A percentile compares a stretch with the other conserved stretches of the same genome.
These are phyloP conservation scores for Psilocybe azurescens DNA, from an alignment of 768 basidiomycete genomes.

Conservation along the genomic window DNA sequence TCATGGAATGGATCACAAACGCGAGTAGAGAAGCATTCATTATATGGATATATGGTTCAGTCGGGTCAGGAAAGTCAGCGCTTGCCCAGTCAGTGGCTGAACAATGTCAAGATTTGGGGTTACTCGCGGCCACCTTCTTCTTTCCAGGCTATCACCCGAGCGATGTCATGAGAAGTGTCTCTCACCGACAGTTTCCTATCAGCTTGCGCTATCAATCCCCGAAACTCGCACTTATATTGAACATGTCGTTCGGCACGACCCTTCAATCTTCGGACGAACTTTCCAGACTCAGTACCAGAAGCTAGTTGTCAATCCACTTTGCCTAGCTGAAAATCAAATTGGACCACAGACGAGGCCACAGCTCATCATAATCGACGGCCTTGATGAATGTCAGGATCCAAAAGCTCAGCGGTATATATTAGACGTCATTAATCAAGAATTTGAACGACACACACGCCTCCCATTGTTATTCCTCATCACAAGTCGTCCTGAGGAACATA, in stretches of 20 bases:
- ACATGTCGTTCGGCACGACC: constrained; percentile 11
- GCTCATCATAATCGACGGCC: constrained; percentile 19
- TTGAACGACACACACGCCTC: neutral
- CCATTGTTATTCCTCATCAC: constrained; percentile 16
- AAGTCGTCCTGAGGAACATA: constrained; percentile 19
- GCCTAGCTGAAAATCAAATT: neutral
- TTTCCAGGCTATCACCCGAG: constrained; percentile 4
- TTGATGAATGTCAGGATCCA: constrained; percentile 19
- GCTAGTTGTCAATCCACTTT: constrained; percentile 14
- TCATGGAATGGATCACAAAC: constrained; percentile 22
- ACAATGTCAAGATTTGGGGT: constrained; percentile 1
- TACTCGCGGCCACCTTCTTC: constrained; percentile 19
- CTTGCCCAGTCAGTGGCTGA: constrained; percentile 23
- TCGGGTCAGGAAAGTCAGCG: constrained; percentile 24
- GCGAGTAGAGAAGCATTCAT: neutral
- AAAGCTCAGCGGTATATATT: constrained; percentile 15
- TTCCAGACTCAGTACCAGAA: constrained; percentile 15
- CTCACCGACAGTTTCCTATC: constrained; percentile 19
- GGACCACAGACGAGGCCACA: neutral
- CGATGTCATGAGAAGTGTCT: constrained; percentile 9
- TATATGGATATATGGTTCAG: constrained; percentile 19
- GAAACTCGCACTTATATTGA: constrained; percentile 7
- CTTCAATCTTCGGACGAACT: constrained; percentile 14
- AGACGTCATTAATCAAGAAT: constrained; percentile 4
- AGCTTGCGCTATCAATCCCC: constrained; percentile 13